Evolutionary conservation across 2,329 filamentous ascomycete species (phyloP).

Genomic region (Fusarium sp.): DNA sequence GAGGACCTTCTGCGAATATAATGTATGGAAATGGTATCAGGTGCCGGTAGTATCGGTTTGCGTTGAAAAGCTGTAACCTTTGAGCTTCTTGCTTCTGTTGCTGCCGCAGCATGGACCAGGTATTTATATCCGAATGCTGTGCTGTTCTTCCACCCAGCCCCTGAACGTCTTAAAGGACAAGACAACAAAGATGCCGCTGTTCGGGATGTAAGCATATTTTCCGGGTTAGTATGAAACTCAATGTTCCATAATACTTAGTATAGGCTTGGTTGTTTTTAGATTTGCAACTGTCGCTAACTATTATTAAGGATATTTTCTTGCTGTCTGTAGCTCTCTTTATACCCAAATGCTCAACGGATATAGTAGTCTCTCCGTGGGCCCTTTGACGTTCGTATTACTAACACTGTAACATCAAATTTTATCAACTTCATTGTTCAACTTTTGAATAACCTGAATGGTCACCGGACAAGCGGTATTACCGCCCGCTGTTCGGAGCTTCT

Average conservation of each 20-base stretch:
- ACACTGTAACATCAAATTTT: accelerated
- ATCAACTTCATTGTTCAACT: background rate
- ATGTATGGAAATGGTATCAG: background rate
- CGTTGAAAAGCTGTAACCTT: too few species aligned
- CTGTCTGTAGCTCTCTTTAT: background rate
- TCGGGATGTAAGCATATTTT: too few species aligned
- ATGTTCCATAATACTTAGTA: too few species aligned
- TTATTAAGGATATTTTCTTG: too few species aligned
- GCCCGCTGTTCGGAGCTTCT: background rate
- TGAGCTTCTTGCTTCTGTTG: too few species aligned
- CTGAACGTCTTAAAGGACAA: background rate
- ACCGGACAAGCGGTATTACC: too few species aligned
- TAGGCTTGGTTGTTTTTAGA: too few species aligned
- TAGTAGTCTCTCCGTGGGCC: accelerated
- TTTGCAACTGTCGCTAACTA: background rate
- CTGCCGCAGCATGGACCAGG: background rate
- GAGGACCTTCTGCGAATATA: too few species aligned
- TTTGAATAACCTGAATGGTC: too few species aligned
- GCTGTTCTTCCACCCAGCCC: background rate
- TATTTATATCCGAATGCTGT: background rate
- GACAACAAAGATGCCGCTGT: accelerated
- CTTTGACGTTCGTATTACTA: accelerated
- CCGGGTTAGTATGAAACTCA: too few species aligned
- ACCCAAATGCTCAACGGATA: accelerated
- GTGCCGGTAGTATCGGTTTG: too few species aligned